Evolutionary conservation across 176 grass and related monocot species (phyloP), one percentile per base, ranked within the genome.

Genomic region (Raddia distichophylla): DNA sequence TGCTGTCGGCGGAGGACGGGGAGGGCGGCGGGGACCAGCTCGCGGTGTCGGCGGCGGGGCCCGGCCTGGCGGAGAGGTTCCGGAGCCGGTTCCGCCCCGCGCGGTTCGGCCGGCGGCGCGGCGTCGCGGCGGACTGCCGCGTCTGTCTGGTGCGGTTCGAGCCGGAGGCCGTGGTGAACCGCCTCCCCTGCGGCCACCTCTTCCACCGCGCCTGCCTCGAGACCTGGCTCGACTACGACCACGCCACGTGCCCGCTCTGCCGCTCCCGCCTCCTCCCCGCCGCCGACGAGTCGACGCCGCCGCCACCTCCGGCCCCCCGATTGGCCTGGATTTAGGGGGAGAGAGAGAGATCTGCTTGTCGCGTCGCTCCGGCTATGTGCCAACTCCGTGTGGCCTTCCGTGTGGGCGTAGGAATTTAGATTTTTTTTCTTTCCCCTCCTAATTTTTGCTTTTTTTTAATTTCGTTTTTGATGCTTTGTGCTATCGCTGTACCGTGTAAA

Each of bases 201-300:
- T 91, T 98, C 86, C 95, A 98, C 86, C 79, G 83, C 64, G 80
- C 67, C 7, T 98, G 95, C 75, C 85, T 98, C 55, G 90, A 94
- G 78, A 89, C 69, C 55, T 98, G 95, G 95, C 85, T 98, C 51
- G 88, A 90, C 27, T 93, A 98, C 85, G 90, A 86, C 67, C 90
- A 91, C 76, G 92, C 86, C 74, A 98, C 95, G 7, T 98, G 95
- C 81, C 95, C 95, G 55, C 78, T 98, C 33, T 98, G 95, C 71
- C 90, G 92, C 50, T 79, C 84, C 69, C 55, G 42, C 43, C 66
- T 97, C 84, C 90, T 93, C 73, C 86, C 67, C 27, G n/a, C 10
- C 47, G 49, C 80, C 53, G 51, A 18, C 10, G 10, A 66, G 2
- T 19, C 32, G 32, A 10, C 54, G 20, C 7, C 60, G 7, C 10